These are phyloP conservation scores for Phytophthora lateralis DNA, from an alignment of 352 stramenopile species.

Conservation along the genomic window DNA sequence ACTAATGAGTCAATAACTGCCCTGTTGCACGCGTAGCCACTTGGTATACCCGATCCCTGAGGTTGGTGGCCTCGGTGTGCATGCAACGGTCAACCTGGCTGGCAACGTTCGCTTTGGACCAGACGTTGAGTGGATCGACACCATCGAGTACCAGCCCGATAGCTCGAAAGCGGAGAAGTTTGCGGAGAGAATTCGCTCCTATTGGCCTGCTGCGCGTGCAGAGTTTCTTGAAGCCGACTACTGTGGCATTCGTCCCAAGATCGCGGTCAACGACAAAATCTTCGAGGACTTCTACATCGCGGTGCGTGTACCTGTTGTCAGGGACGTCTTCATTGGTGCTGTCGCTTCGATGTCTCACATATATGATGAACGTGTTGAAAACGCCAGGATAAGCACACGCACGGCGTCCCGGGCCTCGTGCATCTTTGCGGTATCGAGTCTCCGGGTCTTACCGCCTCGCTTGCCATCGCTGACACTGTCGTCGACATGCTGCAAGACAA, in stretches of 20 bases:
- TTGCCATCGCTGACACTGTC: slow-evolving; percentile 86
- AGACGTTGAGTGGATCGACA: slow-evolving; percentile 95
- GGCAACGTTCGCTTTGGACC: slow-evolving; percentile 95
- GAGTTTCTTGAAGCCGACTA: slow-evolving; percentile 92
- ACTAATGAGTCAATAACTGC: not conserved
- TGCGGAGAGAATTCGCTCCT: slow-evolving; percentile 83
- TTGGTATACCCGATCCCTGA: slow-evolving; percentile 97
- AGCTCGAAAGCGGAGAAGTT: slow-evolving; percentile 63
- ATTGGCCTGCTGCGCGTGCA: slow-evolving; percentile 90
- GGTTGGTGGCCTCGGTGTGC: slow-evolving; percentile 93
- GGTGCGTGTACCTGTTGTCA: slow-evolving; percentile 35
- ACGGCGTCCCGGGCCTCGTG: slow-evolving; percentile 88
- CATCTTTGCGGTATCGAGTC: slow-evolving; percentile 97
- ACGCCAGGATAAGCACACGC: slow-evolving; percentile 52
- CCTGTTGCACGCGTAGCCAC: slow-evolving; percentile 40
- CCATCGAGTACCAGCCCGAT: slow-evolving; percentile 87
- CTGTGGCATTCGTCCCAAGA: slow-evolving; percentile 95
- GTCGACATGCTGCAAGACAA: slow-evolving; percentile 47
- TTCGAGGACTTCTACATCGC: slow-evolving; percentile 93
- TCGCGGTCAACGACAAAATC: slow-evolving; percentile 65
- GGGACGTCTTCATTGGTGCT: not conserved
- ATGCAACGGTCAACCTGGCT: slow-evolving; percentile 95
- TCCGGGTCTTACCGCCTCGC: slow-evolving; percentile 91
- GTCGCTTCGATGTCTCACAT: not conserved
- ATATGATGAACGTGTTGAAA: not conserved